These are phyloP conservation scores for Didymella lethalis DNA, from an alignment of 2,329 filamentous ascomycete species.

Conservation along the genomic window DNA sequence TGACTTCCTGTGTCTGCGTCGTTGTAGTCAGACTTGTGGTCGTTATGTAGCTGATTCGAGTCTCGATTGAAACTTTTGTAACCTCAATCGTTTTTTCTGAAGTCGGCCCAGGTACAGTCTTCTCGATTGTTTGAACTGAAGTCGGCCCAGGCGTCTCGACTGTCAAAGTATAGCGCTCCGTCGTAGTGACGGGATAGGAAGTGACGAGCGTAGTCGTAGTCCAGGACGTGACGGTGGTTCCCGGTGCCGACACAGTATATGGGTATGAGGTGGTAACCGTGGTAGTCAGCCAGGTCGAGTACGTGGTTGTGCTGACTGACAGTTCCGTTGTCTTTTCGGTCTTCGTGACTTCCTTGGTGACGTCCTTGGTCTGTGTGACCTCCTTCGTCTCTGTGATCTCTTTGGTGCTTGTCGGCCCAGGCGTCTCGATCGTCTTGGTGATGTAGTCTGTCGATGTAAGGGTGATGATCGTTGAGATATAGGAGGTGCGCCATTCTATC, in stretches of 20 bases:
- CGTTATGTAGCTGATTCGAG: conserved; percentile 5
- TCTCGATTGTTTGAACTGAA: neutral
- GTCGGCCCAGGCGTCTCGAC: conserved; percentile 18
- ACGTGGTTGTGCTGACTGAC: conserved; percentile 13
- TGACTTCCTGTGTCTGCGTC: neutral
- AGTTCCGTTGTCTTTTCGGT: conserved; percentile 14
- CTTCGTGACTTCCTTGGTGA: neutral
- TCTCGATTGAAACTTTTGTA: conserved; percentile 12
- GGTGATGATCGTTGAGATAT: conserved; percentile 10
- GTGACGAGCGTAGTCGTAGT: neutral
- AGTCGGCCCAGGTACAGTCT: neutral
- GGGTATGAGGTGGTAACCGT: conserved; percentile 8
- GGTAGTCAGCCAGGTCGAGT: conserved; percentile 11
- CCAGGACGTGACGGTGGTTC: conserved; percentile 4
- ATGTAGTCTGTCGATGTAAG: conserved; percentile 21
- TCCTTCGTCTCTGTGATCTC: conserved; percentile 16
- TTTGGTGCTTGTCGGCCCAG: conserved; percentile 16
- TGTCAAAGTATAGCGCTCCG: conserved; percentile 6
- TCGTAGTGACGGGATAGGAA: conserved; percentile 3
- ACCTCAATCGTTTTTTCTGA: conserved; percentile 2
- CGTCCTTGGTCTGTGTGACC: conserved; percentile 14
- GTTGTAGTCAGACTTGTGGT: conserved; percentile 3
- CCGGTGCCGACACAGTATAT: conserved; percentile 5
- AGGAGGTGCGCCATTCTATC: conserved; percentile 21
- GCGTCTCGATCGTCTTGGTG: conserved; percentile 17